Percentiles rank a stretch among this genome's conserved stretches.
Conservation (phyloP, 2,329 filamentous ascomycete genomes). For the Apiospora arundinis region DNA sequence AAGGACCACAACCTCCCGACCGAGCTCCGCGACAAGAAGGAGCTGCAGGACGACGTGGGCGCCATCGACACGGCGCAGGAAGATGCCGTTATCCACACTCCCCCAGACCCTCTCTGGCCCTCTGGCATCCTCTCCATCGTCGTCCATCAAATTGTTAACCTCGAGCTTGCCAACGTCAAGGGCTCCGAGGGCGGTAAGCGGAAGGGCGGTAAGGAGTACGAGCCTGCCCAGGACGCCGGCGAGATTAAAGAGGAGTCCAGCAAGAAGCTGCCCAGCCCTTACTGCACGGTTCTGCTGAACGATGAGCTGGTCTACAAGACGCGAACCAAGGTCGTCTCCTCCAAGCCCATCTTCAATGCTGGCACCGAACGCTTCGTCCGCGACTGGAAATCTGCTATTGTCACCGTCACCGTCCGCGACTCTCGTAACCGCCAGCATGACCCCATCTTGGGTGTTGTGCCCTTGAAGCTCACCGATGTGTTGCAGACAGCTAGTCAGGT, state of each 20-base stretch:
- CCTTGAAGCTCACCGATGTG: slow-evolving; percentile 86
- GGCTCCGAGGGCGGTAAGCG: slow-evolving; percentile 77
- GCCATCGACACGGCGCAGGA: slow-evolving; percentile 74
- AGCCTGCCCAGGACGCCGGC: slow-evolving; percentile 84
- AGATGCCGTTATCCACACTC: slow-evolving; percentile 86
- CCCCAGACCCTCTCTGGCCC: slow-evolving; percentile 95
- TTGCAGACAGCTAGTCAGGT: slow-evolving; percentile 83
- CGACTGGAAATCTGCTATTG: slow-evolving; percentile 87
- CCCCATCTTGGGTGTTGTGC: slow-evolving; percentile 90
- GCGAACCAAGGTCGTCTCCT: slow-evolving; percentile 91
- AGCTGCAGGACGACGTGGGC: slow-evolving; percentile 89
- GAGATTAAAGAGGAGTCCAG: slow-evolving; percentile 86
- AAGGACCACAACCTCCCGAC: slow-evolving; percentile 80
- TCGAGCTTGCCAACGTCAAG: slow-evolving; percentile 90
- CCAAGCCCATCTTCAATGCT: slow-evolving; percentile 96
- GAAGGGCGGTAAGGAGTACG: slow-evolving; percentile 80
- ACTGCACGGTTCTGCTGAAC: slow-evolving; percentile 91
- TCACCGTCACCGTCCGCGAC: slow-evolving; percentile 89
- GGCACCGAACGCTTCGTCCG: slow-evolving; percentile 92
- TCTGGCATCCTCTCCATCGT: slow-evolving; percentile 87
- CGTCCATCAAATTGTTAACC: slow-evolving; percentile 92
- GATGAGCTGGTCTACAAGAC: slow-evolving; percentile 93
- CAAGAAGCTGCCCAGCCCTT: slow-evolving; percentile 82
- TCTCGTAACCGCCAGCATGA: slow-evolving; percentile 91
- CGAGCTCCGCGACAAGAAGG: slow-evolving; percentile 73